Percentiles rank a stretch among this genome's conserved stretches.
These are phyloP conservation scores for Ehretia macrophylla DNA, from an alignment of 257 asterid genomes.

Conservation along the genomic window DNA sequence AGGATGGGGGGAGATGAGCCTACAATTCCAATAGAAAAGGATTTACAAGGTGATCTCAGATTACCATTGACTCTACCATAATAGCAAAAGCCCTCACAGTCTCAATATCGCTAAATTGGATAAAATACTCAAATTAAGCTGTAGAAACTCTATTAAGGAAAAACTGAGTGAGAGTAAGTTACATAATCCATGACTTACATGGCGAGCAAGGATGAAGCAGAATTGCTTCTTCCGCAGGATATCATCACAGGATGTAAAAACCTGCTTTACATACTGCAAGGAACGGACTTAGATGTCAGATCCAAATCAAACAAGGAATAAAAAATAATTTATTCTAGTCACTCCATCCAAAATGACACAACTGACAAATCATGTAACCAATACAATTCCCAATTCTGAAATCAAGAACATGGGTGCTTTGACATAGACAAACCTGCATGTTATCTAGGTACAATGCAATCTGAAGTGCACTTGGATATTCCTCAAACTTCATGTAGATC, in stretches of 20 bases:
- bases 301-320: neutral
- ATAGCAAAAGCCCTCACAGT: too few species aligned
- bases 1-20: too few species aligned
- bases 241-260: constrained; percentile 56
- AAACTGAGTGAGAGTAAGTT: neutral
- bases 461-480: constrained; percentile 77
- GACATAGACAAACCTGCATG: constrained; percentile 50
- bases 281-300: neutral
- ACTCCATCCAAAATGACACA: too few species aligned
- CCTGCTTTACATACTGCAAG: constrained; percentile 71
- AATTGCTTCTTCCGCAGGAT: constrained; percentile 62
- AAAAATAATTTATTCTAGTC: too few species aligned
- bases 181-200: constrained; percentile 44
- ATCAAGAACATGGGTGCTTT: too few species aligned
- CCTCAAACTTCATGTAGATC: constrained; percentile 79
- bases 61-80: too few species aligned
- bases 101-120: too few species aligned
- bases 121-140: too few species aligned
- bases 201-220: constrained; percentile 86
- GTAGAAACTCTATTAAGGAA: too few species aligned
- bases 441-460: constrained; percentile 79
- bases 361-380: neutral
- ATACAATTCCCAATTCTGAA: neutral
- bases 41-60: too few species aligned
- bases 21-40: too few species aligned